Percentiles rank a stretch among this genome's conserved stretches.
Conservation (phyloP, 768 basidiomycete species). For the Russula abietina region DNA sequence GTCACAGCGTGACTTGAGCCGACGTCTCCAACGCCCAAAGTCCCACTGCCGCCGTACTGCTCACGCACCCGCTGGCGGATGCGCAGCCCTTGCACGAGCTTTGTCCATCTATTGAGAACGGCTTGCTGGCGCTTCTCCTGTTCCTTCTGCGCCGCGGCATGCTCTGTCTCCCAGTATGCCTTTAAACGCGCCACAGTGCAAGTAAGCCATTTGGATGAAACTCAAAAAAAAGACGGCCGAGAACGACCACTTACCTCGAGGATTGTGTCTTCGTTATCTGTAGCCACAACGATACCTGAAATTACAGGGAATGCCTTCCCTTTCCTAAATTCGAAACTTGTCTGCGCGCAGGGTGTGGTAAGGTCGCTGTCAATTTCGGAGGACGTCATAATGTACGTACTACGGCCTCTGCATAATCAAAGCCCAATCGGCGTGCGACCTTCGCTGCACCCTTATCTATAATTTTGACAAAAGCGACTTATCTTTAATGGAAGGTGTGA, state of each 20-base stretch:
- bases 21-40: neutral
- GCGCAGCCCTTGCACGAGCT: constrained; percentile 81
- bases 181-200: constrained; percentile 30
- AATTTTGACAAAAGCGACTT: neutral
- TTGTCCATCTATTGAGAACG: constrained; percentile 81
- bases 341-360: constrained; percentile 43
- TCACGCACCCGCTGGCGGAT: constrained; percentile 77
- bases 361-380: neutral
- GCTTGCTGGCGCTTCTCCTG: constrained; percentile 69
- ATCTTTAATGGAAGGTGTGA: neutral
- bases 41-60: constrained; percentile 51
- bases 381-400: constrained; percentile 43
- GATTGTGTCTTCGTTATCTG: constrained; percentile 65
- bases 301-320: constrained; percentile 80
- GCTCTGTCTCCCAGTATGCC: constrained; percentile 84
- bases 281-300: constrained; percentile 80
- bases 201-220: neutral
- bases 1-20: neutral
- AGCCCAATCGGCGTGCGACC: constrained; percentile 77
- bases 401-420: constrained; percentile 93
- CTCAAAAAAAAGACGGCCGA: too few relatives aligned
- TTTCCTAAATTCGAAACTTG: constrained; percentile 94
- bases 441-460: constrained; percentile 73
- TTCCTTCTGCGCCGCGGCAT: constrained; percentile 70
- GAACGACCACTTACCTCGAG: constrained; percentile 52